These are phyloP conservation scores for Seiridium cupressi DNA, from an alignment of 2,329 filamentous ascomycete species.

Conservation along the genomic window DNA sequence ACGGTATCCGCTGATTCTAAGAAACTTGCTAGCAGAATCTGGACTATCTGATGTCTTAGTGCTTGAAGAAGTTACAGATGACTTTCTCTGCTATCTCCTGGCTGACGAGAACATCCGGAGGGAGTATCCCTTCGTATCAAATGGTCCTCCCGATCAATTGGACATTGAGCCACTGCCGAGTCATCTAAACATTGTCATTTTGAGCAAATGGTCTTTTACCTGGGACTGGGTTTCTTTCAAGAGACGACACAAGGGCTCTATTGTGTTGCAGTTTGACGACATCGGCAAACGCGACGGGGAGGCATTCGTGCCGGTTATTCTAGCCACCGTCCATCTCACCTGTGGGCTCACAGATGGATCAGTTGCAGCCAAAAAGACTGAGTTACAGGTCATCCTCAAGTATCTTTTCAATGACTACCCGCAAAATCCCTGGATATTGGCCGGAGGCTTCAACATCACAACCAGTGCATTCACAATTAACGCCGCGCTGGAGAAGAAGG, in stretches of 20 bases:
- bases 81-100: constrained; percentile 58
- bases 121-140: constrained; percentile 54
- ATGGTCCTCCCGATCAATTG: constrained; percentile 51
- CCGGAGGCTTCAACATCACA: constrained; percentile 64
- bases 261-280: constrained; percentile 42
- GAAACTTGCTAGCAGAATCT: constrained; percentile 39
- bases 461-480: constrained; percentile 58
- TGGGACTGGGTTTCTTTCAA: constrained; percentile 55
- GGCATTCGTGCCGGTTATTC: constrained; percentile 38
- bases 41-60: constrained; percentile 47
- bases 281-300: constrained; percentile 23
- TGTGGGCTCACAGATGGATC: constrained; percentile 59
- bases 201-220: constrained; percentile 54
- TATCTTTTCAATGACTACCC: constrained; percentile 42
- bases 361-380: constrained; percentile 53
- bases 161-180: constrained; percentile 56
- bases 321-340: constrained; percentile 61
- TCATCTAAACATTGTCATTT: constrained; percentile 58
- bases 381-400: constrained; percentile 49
- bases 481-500: constrained; percentile 47
- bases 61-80: constrained; percentile 64
- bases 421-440: constrained; percentile 51
- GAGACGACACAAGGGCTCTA: constrained; percentile 56
- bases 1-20: constrained; percentile 41
- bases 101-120: constrained; percentile 39